These are phyloP conservation scores for Mycena haematopus DNA, from an alignment of 768 basidiomycete species.

Conservation along the genomic window DNA sequence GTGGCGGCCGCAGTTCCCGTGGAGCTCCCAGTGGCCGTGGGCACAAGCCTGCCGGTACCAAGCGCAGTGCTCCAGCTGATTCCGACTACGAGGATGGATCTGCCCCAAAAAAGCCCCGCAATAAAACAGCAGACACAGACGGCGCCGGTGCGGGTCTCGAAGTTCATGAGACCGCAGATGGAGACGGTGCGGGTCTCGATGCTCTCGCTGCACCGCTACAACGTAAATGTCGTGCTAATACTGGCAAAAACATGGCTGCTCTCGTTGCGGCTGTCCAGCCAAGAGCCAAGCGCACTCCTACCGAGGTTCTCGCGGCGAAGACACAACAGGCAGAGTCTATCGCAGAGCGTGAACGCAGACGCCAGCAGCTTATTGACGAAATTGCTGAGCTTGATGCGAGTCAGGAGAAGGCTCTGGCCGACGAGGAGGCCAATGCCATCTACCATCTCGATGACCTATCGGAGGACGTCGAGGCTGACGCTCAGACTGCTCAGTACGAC, in stretches of 20 bases:
- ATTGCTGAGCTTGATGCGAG: background rate
- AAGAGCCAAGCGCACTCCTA: background rate
- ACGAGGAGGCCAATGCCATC: background rate
- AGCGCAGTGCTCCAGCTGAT: background rate
- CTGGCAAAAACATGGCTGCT: background rate
- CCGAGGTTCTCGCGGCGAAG: background rate
- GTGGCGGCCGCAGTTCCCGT: background rate
- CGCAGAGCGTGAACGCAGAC: background rate
- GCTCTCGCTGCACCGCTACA: background rate
- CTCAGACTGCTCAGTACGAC: background rate
- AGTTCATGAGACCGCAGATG: background rate
- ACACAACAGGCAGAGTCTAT: background rate
- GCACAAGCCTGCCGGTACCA: background rate
- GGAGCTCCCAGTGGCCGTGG: background rate
- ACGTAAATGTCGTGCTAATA: background rate
- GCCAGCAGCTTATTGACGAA: background rate
- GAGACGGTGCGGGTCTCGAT: background rate
- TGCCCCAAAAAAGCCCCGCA: no score
- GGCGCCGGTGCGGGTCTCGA: no score
- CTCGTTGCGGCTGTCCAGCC: background rate
- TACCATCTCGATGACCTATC: background rate
- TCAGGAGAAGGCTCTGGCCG: background rate
- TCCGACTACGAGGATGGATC: background rate
- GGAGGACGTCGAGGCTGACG: background rate
- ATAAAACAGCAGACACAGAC: no score